Evolutionary conservation across 768 basidiomycete genomes (phyloP).

Genomic region (Boletus pseudopeckii): DNA sequence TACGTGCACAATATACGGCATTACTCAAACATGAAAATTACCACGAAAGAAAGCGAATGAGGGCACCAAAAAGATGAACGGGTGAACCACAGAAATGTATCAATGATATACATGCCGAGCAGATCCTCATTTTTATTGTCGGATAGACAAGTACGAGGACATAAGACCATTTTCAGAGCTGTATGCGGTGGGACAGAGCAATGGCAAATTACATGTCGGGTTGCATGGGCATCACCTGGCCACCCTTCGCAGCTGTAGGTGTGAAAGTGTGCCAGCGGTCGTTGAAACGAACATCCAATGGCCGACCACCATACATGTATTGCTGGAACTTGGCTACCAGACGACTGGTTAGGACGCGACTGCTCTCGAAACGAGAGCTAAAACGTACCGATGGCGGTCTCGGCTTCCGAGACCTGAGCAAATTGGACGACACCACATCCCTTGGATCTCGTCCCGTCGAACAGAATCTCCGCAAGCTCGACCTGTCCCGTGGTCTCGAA

Average conservation of each 20-base stretch:
- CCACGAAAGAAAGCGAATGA: not conserved
- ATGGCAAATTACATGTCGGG: slow-evolving; percentile 39
- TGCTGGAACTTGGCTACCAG: slow-evolving; percentile 83
- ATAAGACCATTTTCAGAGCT: not conserved
- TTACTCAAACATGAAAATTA: not conserved
- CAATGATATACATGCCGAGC: not conserved
- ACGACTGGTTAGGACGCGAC: not conserved
- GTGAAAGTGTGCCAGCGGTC: slow-evolving; percentile 95
- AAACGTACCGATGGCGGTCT: slow-evolving; percentile 82
- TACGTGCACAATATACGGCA: not conserved
- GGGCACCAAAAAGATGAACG: not conserved
- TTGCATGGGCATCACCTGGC: slow-evolving; percentile 65
- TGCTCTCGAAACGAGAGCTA: not conserved
- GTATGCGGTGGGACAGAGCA: not conserved
- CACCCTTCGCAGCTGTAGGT: slow-evolving; percentile 84
- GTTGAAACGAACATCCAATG: slow-evolving; percentile 89
- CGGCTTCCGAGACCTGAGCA: slow-evolving; percentile 79
- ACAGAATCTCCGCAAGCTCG: slow-evolving; percentile 90
- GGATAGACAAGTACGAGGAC: not conserved
- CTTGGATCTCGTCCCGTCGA: slow-evolving; percentile 88
- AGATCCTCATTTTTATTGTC: not conserved
- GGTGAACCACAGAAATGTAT: not conserved
- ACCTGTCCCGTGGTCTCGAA: slow-evolving; percentile 98
- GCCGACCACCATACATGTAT: slow-evolving; percentile 92
- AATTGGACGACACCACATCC: slow-evolving; percentile 97